A percentile compares a stretch with the other conserved stretches of the same genome.
Evolutionary conservation across 106 monocot genomes (phyloP).

Genomic region (Dioscorea alata): DNA sequence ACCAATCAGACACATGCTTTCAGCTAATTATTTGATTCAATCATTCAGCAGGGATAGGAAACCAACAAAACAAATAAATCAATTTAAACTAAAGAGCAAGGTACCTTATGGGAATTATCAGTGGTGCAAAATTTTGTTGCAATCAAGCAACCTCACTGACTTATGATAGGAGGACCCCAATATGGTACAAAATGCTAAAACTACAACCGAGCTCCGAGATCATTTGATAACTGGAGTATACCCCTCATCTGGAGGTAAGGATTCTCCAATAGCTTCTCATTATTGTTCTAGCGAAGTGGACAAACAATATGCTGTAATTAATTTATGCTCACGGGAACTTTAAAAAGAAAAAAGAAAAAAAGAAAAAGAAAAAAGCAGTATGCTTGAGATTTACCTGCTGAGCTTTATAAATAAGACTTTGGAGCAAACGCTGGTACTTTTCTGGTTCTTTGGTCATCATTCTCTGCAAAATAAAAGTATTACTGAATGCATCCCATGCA

Average conservation of each 20-base stretch:
- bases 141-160: too few relatives aligned
- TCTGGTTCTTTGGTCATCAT: slow-evolving; percentile 98
- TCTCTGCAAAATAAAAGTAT: slow-evolving; percentile 45
- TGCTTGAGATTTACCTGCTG: slow-evolving; percentile 58
- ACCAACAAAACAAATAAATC: too few relatives aligned
- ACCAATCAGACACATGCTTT: too few relatives aligned
- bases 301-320: too few relatives aligned
- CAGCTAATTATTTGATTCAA: too few relatives aligned
- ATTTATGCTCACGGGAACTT: too few relatives aligned
- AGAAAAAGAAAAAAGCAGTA: not conserved
- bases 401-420: slow-evolving; percentile 85
- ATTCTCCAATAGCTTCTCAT: slow-evolving; percentile 97
- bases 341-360: too few relatives aligned
- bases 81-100: too few relatives aligned
- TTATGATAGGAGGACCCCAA: too few relatives aligned
- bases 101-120: too few relatives aligned
- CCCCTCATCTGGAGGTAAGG: slow-evolving; percentile 99
- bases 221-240: slow-evolving; percentile 82
- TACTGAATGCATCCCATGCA: not conserved
- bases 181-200: not conserved
- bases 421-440: slow-evolving; percentile 88
- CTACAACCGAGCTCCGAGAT: slow-evolving; percentile 52
- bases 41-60: too few relatives aligned
- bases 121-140: too few relatives aligned
- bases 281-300: slow-evolving; percentile 63